Evolutionary conservation across 768 basidiomycete genomes (phyloP).

Genomic region (Tylopilus intermedius): DNA sequence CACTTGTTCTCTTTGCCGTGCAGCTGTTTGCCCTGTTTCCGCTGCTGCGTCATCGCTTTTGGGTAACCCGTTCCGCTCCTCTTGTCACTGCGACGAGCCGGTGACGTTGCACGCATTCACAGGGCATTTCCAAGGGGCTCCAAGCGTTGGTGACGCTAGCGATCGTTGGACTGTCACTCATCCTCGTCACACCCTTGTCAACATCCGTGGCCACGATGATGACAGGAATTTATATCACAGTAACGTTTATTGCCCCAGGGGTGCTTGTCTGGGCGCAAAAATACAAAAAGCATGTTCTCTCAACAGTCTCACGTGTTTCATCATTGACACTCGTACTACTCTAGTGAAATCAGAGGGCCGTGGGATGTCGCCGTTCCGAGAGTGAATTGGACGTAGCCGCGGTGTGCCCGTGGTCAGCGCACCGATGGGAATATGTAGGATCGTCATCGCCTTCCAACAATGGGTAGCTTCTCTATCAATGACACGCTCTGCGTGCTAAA

Average conservation of each 20-base stretch:
- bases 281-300: conserved; percentile 71
- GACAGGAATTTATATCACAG: conserved; percentile 43
- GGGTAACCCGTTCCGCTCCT: conserved; percentile 39
- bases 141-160: conserved; percentile 51
- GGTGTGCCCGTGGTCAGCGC: conserved; percentile 21
- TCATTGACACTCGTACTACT: conserved; percentile 11
- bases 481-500: conserved; percentile 16
- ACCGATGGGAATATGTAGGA: conserved; percentile 23
- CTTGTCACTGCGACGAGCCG: conserved; percentile 9
- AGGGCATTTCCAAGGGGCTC: conserved; percentile 46
- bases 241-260: conserved; percentile 70
- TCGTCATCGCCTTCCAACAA: conserved; percentile 24
- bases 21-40: conserved; percentile 83
- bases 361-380: conserved; percentile 87
- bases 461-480: conserved; percentile 11
- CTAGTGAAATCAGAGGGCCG: conserved; percentile 83
- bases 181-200: conserved; percentile 52
- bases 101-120: conserved; percentile 15
- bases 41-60: conserved; percentile 65
- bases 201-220: conserved; percentile 50
- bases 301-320: conserved; percentile 9
- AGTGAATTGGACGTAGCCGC: conserved; percentile 40
- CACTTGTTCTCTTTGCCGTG: conserved; percentile 80
- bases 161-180: conserved; percentile 47
- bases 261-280: conserved; percentile 80